phyloP scores from a whole-genome alignment of 2,329 filamentous ascomycete genomes.

The Botrytis elliptica region DNA sequence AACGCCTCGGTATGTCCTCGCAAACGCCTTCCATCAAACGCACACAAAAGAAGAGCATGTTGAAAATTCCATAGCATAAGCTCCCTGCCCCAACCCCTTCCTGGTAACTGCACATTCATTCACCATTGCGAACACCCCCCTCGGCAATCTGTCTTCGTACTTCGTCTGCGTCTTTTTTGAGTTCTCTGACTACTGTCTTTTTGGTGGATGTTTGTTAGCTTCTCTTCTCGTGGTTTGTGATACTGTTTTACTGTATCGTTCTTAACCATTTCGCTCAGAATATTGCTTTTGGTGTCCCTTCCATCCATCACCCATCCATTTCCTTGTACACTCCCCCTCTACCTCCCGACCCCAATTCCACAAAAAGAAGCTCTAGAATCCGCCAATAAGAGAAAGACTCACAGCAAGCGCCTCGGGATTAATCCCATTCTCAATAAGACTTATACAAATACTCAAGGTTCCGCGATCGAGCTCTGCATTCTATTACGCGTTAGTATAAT shows the following conservation, averaged over 20 bases:
- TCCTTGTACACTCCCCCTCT: neutral
- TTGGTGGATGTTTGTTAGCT: neutral
- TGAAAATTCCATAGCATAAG: neutral
- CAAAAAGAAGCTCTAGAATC: neutral
- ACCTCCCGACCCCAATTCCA: neutral
- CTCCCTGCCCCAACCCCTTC: neutral
- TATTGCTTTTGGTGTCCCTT: neutral
- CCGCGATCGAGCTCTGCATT: slow-evolving; percentile 92
- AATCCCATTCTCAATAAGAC: slow-evolving; percentile 94
- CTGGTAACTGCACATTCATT: neutral
- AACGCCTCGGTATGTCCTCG: neutral
- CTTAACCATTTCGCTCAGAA: rapidly evolving
- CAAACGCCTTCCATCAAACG: neutral
- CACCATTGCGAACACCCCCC: neutral
- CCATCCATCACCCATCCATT: neutral
- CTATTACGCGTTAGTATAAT: slow-evolving; percentile 46
- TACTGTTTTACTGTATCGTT: neutral
- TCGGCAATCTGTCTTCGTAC: slow-evolving; percentile 25
- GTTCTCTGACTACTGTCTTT: slow-evolving; percentile 38
- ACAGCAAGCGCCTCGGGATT: slow-evolving; percentile 94
- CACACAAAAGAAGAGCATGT: neutral
- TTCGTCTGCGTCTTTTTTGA: slow-evolving; percentile 38
- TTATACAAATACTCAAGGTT: slow-evolving; percentile 91
- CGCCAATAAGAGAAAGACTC: slow-evolving; percentile 41
- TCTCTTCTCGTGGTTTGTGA: neutral